Percentiles rank a stretch among this genome's conserved stretches.
Evolutionary conservation across 1,284 basidiomycete genomes (phyloP).

Genomic region (Lentinus polychrous): DNA sequence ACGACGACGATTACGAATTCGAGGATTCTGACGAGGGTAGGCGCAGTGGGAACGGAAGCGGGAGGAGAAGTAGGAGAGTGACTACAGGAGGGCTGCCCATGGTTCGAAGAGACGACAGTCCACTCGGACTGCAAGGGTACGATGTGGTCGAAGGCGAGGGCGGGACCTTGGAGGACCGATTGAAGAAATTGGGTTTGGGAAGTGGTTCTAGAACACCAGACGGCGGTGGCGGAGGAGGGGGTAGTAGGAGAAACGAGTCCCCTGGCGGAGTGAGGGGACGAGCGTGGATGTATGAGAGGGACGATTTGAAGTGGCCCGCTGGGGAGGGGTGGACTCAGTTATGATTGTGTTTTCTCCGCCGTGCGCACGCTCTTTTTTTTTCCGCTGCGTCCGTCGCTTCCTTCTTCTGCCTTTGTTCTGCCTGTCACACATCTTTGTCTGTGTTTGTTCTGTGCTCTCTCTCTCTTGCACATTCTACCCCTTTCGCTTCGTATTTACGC

Average conservation of each 20-base stretch:
- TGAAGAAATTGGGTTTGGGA: slow-evolving; percentile 17
- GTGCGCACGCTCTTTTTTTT: not conserved
- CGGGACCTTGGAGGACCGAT: not conserved
- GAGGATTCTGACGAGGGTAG: slow-evolving; percentile 3
- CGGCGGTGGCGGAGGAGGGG: slow-evolving; percentile 15
- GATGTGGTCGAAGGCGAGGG: not conserved
- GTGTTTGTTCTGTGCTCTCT: not conserved
- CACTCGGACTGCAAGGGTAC: too few species aligned
- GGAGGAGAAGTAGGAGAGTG: not conserved
- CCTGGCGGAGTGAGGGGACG: slow-evolving; percentile 10
- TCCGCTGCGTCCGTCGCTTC: not conserved
- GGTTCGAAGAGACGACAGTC: too few species aligned
- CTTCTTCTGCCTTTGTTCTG: not conserved
- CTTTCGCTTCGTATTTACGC: too few species aligned
- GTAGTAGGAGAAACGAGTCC: slow-evolving; percentile 7
- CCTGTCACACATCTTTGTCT: not conserved
- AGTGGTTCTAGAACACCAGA: slow-evolving; percentile 16
- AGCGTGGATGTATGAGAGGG: slow-evolving; percentile 29
- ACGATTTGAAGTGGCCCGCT: slow-evolving; percentile 55
- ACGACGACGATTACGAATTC: slow-evolving; percentile 16
- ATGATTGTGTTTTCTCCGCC: slow-evolving; percentile 5
- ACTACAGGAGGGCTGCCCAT: too few species aligned
- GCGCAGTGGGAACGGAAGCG: not conserved
- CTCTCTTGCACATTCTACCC: too few species aligned
- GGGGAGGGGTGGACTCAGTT: slow-evolving; percentile 53